Percentiles rank a stretch among this genome's conserved stretches.
Evolutionary conservation across 1,139 yeast species (phyloP).

Genomic region (Blastobotrys petasosporus): DNA sequence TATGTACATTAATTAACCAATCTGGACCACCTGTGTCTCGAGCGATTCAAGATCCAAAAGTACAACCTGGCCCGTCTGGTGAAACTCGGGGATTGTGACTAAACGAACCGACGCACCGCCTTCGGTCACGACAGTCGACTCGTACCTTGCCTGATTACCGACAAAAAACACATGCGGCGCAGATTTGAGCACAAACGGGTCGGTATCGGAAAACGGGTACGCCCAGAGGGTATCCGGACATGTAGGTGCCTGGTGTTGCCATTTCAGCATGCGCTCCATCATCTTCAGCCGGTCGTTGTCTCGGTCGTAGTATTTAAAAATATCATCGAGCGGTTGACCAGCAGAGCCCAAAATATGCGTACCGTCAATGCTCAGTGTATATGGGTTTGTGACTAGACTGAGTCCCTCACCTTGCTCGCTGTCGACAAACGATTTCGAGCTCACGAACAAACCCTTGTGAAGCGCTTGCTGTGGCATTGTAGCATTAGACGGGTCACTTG

Average conservation of each 20-base stretch:
- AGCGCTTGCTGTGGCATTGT: conserved; percentile 88
- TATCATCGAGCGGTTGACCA: conserved; percentile 81
- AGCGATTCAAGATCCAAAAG: conserved; percentile 56
- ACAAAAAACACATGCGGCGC: conserved; percentile 83
- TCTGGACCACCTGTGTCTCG: conserved; percentile 24
- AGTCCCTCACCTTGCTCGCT: conserved; percentile 5
- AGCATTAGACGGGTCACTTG: conserved; percentile 71
- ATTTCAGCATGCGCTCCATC: conserved; percentile 62
- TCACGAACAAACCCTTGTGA: conserved; percentile 63
- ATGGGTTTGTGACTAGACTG: conserved; percentile 63
- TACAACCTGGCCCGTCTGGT: conserved; percentile 60
- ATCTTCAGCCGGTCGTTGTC: conserved; percentile 42
- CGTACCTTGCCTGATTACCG: conserved; percentile 71
- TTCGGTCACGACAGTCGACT: conserved; percentile 35
- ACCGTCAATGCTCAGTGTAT: conserved; percentile 55
- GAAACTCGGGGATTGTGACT: conserved; percentile 68
- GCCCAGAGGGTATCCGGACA: conserved; percentile 90
- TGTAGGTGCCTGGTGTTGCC: conserved; percentile 90
- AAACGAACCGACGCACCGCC: conserved; percentile 42
- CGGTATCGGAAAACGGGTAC: conserved; percentile 73
- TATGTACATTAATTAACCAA: too few species aligned
- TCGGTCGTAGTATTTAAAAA: conserved; percentile 50
- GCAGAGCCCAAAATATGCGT: conserved; percentile 61
- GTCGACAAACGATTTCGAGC: conserved; percentile 37
- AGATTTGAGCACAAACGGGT: conserved; percentile 73